These are phyloP conservation scores for Eucalyptus marginata DNA, from an alignment of 345 rosid species.

Conservation along the genomic window DNA sequence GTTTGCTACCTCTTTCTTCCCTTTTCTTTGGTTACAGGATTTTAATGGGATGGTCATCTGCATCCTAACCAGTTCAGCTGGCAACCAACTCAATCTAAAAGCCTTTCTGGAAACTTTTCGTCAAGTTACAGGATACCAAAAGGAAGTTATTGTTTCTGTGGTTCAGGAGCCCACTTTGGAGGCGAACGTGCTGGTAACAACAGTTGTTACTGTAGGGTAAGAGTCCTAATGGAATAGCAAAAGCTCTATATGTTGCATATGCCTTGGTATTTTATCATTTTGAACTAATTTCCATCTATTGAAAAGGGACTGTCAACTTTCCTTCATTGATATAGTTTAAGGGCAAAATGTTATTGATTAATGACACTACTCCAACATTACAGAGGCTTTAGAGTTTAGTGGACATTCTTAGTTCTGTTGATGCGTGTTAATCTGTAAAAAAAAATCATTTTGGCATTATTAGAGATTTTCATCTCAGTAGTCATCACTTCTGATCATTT, in stretches of 20 bases:
- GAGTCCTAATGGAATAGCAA: neutral
- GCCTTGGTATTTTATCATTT: neutral
- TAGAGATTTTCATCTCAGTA: neutral
- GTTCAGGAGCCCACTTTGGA: constrained; percentile 63
- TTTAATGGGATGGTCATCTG: constrained; percentile 51
- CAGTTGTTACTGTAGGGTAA: constrained; percentile 61
- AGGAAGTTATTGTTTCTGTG: constrained; percentile 45
- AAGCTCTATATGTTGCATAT: neutral
- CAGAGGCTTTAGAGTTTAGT: neutral
- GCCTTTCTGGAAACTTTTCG: constrained; percentile 52
- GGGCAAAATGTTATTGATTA: neutral
- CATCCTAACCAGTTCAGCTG: constrained; percentile 45
- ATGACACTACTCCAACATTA: neutral
- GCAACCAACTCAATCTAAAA: constrained; percentile 23
- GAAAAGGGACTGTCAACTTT: neutral
- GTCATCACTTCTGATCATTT: neutral
- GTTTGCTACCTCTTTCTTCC: neutral
- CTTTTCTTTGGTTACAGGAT: constrained; percentile 26
- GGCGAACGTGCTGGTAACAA: constrained; percentile 41
- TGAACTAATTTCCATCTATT: neutral
- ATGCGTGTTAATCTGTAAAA: neutral
- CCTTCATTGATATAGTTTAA: neutral
- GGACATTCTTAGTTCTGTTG: neutral
- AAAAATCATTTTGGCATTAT: neutral
- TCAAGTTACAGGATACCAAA: constrained; percentile 38